Conservation (phyloP, 1,284 basidiomycete species). For the Ceratorhiza oryzae-sativae region DNA sequence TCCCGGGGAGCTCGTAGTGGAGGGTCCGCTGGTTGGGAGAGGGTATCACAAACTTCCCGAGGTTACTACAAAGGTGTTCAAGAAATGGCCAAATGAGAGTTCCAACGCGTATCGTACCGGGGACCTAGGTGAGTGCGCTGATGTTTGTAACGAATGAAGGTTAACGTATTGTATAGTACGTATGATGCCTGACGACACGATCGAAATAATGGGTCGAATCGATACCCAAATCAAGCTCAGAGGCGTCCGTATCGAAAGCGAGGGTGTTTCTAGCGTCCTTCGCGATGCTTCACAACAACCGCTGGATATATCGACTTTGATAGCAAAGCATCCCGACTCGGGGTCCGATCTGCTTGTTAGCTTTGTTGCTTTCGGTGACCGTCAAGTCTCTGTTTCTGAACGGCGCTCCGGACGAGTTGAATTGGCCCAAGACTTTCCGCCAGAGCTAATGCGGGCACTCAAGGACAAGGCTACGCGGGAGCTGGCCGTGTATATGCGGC, state of each 20-base stretch:
- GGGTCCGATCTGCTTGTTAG: constrained; percentile 58
- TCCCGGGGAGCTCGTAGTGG: constrained; percentile 61
- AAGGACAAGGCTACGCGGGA: constrained; percentile 53
- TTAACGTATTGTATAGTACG: constrained; percentile 49
- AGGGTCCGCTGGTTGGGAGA: constrained; percentile 60
- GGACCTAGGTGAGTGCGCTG: constrained; percentile 51
- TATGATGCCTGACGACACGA: constrained; percentile 62
- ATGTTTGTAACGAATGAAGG: not conserved
- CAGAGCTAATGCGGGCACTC: constrained; percentile 51
- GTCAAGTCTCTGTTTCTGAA: constrained; percentile 50
- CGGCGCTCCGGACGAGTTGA: constrained; percentile 53
- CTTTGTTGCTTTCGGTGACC: constrained; percentile 55
- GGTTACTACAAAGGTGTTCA: constrained; percentile 58
- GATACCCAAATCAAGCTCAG: constrained; percentile 64
- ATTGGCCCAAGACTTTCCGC: constrained; percentile 48
- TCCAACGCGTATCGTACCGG: constrained; percentile 60
- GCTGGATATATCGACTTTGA: constrained; percentile 56
- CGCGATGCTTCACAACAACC: constrained; percentile 50
- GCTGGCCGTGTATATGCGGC: constrained; percentile 62
- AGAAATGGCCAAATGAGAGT: constrained; percentile 56
- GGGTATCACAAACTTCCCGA: constrained; percentile 60
- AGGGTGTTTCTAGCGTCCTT: constrained; percentile 59
- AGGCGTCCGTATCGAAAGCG: constrained; percentile 63
- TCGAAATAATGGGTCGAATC: constrained; percentile 63
- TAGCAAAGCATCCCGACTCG: constrained; percentile 59